Evolutionary conservation across 257 asterid species (phyloP).

Genomic region (Capsicum chinense): DNA sequence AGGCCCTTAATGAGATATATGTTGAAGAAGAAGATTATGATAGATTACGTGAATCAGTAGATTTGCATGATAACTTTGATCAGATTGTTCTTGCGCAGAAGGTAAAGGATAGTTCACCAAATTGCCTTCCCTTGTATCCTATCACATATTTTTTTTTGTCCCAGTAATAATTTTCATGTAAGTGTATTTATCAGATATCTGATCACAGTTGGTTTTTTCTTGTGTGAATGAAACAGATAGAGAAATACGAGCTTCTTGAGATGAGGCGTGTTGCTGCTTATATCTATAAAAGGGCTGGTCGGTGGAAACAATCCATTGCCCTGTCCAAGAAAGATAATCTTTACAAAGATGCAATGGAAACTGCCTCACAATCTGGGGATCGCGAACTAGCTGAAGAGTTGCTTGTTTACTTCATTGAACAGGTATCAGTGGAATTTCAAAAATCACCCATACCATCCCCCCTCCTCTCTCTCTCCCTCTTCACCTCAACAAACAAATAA

Average conservation of each 20-base stretch:
- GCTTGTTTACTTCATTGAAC: constrained; percentile 93
- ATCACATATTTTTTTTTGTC: not conserved
- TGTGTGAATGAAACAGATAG: constrained; percentile 63
- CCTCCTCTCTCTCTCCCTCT: not conserved
- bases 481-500: not conserved
- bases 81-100: constrained; percentile 99
- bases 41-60: constrained; percentile 91
- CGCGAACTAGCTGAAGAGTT: constrained; percentile 99
- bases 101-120: constrained; percentile 46
- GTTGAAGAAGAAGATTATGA: constrained; percentile 99
- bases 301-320: constrained; percentile 98
- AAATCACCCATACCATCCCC: not conserved
- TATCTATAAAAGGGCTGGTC: constrained; percentile 98
- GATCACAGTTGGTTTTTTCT: not conserved
- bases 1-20: constrained; percentile 95
- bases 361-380: constrained; percentile 98
- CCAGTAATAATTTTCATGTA: not conserved
- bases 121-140: constrained; percentile 21
- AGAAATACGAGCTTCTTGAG: constrained; percentile 99
- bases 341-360: constrained; percentile 99
- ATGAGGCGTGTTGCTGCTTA: constrained; percentile 99
- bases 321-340: constrained; percentile 95
- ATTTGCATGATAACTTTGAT: constrained; percentile 92
- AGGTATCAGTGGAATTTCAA: constrained; percentile 52
- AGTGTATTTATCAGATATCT: constrained; percentile 9